Conservation (phyloP, 2,329 filamentous ascomycete genomes). For the Tolypocladium endophyticum region DNA sequence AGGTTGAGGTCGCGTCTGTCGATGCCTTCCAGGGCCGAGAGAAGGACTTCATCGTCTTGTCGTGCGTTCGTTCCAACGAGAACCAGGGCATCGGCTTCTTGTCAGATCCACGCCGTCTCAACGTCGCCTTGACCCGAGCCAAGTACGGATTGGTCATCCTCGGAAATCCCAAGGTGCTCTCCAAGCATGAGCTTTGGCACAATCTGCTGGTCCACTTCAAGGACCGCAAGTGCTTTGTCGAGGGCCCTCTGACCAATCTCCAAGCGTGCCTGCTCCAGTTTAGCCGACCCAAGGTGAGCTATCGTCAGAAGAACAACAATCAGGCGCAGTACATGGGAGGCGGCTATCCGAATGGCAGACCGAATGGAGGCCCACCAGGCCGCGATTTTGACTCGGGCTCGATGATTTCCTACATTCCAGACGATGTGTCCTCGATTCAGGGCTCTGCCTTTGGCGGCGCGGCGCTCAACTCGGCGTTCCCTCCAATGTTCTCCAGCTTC, state of each 20-base stretch:
- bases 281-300: conserved; percentile 83
- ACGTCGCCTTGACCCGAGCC: conserved; percentile 91
- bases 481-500: conserved; percentile 92
- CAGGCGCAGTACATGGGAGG: conserved; percentile 58
- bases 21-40: conserved; percentile 98
- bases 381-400: conserved; percentile 69
- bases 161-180: conserved; percentile 93
- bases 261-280: conserved; percentile 93
- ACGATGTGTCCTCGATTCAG: conserved; percentile 94
- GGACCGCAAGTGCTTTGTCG: conserved; percentile 89
- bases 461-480: conserved; percentile 64
- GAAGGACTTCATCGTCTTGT: conserved; percentile 97
- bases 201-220: conserved; percentile 93
- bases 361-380: conserved; percentile 27
- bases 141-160: conserved; percentile 96
- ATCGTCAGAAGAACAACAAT: conserved; percentile 70
- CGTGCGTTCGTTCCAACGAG: conserved; percentile 95
- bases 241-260: conserved; percentile 90
- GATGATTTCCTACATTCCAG: conserved; percentile 88
- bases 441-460: conserved; percentile 82
- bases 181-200: conserved; percentile 97
- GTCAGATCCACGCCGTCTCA: conserved; percentile 92
- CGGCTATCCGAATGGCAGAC: conserved; percentile 28
- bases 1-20: conserved; percentile 95
- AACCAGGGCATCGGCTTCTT: conserved; percentile 98